A percentile compares a stretch with the other conserved stretches of the same genome.
Conservation (phyloP, 192 early-diverging fungal genomes). For the Piromyces finnis region DNA sequence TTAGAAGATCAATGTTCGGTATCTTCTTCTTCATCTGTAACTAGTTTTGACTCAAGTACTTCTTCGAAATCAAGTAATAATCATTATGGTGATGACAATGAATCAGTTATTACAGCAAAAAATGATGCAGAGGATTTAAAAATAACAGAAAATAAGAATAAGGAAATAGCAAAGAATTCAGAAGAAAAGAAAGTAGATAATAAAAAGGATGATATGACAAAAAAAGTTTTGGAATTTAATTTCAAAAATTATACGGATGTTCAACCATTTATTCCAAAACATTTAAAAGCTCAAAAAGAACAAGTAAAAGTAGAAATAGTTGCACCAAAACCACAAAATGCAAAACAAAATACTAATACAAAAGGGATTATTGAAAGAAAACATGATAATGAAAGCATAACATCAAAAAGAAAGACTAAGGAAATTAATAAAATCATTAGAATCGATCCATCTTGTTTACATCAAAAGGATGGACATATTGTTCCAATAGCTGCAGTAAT, state of each 20-base stretch:
- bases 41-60: background rate
- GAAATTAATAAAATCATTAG: background rate
- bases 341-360: background rate
- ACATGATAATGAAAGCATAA: background rate
- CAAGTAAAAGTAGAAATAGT: background rate
- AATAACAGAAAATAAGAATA: background rate
- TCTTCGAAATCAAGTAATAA: background rate
- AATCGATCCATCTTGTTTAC: background rate
- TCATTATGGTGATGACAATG: background rate
- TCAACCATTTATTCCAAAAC: background rate
- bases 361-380: background rate
- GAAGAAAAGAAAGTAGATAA: background rate
- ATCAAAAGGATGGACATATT: background rate
- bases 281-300: background rate
- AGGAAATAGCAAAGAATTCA: background rate
- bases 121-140: background rate
- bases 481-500: background rate
- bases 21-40: background rate
- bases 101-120: background rate
- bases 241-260: background rate
- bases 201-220: background rate
- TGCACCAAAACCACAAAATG: background rate
- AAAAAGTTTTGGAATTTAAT: background rate
- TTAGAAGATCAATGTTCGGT: background rate
- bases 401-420: background rate